Evolutionary conservation across 345 rosid species (phyloP), one percentile per base, ranked within the genome.

Genomic region (Brassica incana): DNA sequence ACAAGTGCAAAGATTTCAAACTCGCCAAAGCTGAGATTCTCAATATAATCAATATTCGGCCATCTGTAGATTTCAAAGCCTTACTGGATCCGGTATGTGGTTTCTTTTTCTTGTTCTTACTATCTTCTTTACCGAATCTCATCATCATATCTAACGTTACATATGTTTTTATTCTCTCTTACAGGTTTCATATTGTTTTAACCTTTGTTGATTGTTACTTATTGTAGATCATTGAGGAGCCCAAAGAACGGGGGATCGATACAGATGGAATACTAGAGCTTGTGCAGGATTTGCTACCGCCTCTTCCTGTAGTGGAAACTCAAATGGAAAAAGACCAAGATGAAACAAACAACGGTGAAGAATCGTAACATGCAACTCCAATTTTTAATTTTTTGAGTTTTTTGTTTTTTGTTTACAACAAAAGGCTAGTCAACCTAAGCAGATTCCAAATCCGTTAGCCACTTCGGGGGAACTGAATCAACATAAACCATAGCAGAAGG

Each of bases 11-110:
- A 80, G 85, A 72, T 54, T 91, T 78, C 75, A 79, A 86, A 48
- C 86, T 95, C 54, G 88, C 98, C 0, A 91, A 93, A 85, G 92
- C 95, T 52, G 97, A 93, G 90, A 73, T 87, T 56, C 93, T 93
- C 78, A 90, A 86, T 74, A 88, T 93, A 76, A 81, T 90, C 81
- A 88, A 93, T 74, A 66, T 86, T 29, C 78, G 87, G 32, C 96
- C 98, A 50, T 66, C 86, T 73, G 14, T 45, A 45, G 16, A 45
- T 45, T 71, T 84, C 66, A 64, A 78, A 4, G 94, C 86, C 60
- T 95, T 86, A 63, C 63, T 91, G 30, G 69, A 71, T 14, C 70
- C 92, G 82, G 98, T 92, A 81, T 81, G 77, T 71, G 74, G 15
- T 40, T 40, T 75, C 58, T 43, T 16, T 11, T 20, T 61, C 7